phyloP scores from a whole-genome alignment of 148 eudicot genomes.

The Oxyria digyna region DNA sequence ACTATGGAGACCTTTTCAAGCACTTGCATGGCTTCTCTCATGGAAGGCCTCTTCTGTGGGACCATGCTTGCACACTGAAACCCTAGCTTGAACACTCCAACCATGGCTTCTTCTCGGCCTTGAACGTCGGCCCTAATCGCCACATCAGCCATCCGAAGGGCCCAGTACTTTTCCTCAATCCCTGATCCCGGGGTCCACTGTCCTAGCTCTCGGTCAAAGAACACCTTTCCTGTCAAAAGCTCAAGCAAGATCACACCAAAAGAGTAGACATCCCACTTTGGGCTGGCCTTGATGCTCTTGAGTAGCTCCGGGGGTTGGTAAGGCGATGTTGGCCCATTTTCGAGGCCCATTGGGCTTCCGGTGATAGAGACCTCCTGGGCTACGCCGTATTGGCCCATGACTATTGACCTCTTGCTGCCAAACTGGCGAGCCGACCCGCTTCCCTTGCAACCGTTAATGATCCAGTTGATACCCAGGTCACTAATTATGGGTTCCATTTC shows the following conservation, averaged over 20 bases:
- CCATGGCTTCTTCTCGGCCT: conserved; percentile 50
- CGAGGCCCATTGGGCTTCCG: conserved; percentile 16
- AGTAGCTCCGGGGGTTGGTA: conserved; percentile 87
- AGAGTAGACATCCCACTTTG: conserved; percentile 91
- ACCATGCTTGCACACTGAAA: conserved; percentile 72
- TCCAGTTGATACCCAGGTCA: conserved; percentile 68
- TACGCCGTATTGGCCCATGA: conserved; percentile 23
- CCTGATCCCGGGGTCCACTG: conserved; percentile 51
- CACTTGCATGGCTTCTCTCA: conserved; percentile 66
- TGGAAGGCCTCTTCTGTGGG: conserved; percentile 78
- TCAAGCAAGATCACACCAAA: conserved; percentile 80
- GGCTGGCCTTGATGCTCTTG: conserved; percentile 55
- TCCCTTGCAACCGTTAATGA: conserved; percentile 29
- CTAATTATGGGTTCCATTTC: conserved; percentile 79
- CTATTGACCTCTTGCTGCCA: conserved; percentile 45
- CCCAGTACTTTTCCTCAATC: conserved; percentile 43
- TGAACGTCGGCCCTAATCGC: conserved; percentile 60
- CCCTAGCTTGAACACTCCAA: conserved; percentile 63
- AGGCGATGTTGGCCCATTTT: conserved; percentile 34
- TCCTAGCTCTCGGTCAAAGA: conserved; percentile 52
- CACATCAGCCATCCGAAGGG: conserved; percentile 64
- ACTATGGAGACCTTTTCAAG: conserved; percentile 40
- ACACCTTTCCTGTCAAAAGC: conserved; percentile 69
- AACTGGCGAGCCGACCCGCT: conserved; percentile 45
- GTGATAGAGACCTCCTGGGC: conserved; percentile 24